Percentiles rank a stretch among this genome's conserved stretches.
phyloP scores from a whole-genome alignment of 371 early-diverging fungal species.

The Haplosporangium sp. region DNA sequence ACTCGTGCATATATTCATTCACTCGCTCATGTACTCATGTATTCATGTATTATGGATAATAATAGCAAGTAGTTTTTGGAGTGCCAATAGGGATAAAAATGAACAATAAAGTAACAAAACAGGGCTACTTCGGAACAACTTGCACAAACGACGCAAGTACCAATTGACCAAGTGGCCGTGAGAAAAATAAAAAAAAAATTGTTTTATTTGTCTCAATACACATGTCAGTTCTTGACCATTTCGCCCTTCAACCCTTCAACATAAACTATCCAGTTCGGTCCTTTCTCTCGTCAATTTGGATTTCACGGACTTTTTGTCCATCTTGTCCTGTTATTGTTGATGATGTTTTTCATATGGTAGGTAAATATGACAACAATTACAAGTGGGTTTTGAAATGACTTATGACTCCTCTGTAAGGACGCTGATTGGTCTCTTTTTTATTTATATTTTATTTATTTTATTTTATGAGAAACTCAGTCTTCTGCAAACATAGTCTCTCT shows the following conservation, averaged over 20 bases:
- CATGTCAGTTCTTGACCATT: too few species aligned
- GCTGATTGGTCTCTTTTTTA: not conserved
- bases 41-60: too few species aligned
- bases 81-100: too few species aligned
- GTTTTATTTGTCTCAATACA: too few species aligned
- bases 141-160: constrained; percentile 4
- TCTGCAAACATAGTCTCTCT: not conserved
- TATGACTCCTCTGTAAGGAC: not conserved
- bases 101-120: too few species aligned
- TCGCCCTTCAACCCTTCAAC: too few species aligned
- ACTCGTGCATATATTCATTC: too few species aligned
- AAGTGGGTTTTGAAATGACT: not conserved
- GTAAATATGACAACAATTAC: not conserved
- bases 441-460: not conserved
- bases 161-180: not conserved
- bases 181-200: not conserved
- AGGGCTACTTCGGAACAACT: not conserved
- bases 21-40: too few species aligned
- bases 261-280: not conserved
- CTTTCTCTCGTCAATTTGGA: not conserved
- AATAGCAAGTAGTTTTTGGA: not conserved
- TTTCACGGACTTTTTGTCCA: too few species aligned
- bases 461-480: not conserved
- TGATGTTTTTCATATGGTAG: not conserved
- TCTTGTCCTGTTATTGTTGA: not conserved